phyloP scores from a whole-genome alignment of 2,329 filamentous ascomycete species.

The Biscogniauxia mediterranea region DNA sequence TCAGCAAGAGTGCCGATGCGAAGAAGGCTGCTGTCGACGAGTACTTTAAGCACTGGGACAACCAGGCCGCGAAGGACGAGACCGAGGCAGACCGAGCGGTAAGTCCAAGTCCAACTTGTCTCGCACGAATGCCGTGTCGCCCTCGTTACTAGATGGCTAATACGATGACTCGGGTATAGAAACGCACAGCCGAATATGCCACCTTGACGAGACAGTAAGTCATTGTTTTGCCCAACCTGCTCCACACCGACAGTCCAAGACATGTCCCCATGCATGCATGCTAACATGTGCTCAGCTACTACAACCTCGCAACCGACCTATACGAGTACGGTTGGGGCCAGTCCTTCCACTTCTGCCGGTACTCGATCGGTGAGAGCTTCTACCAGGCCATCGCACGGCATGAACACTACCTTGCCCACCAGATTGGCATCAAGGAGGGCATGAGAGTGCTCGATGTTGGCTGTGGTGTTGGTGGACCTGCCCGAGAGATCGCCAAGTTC shows the following conservation, averaged over 20 bases:
- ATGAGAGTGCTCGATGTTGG: constrained; percentile 95
- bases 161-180: constrained; percentile 44
- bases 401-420: constrained; percentile 94
- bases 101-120: too few relatives aligned
- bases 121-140: not conserved
- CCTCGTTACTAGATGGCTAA: constrained; percentile 9
- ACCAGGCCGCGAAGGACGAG: constrained; percentile 75
- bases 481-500: constrained; percentile 95
- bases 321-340: constrained; percentile 98
- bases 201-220: constrained; percentile 87
- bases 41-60: constrained; percentile 97
- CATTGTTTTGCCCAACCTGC: too few relatives aligned
- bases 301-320: constrained; percentile 92
- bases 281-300: constrained; percentile 62
- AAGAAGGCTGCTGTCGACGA: constrained; percentile 83
- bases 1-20: constrained; percentile 73
- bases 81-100: constrained; percentile 80
- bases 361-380: constrained; percentile 82
- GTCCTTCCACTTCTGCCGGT: constrained; percentile 97
- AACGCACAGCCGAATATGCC: constrained; percentile 83
- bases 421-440: constrained; percentile 79
- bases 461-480: constrained; percentile 93
- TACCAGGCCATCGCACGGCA: constrained; percentile 90
- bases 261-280: not conserved
- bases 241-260: too few relatives aligned